These are phyloP conservation scores for Lodderomyces theae DNA, from an alignment of 1,139 yeast genomes.

Conservation along the genomic window DNA sequence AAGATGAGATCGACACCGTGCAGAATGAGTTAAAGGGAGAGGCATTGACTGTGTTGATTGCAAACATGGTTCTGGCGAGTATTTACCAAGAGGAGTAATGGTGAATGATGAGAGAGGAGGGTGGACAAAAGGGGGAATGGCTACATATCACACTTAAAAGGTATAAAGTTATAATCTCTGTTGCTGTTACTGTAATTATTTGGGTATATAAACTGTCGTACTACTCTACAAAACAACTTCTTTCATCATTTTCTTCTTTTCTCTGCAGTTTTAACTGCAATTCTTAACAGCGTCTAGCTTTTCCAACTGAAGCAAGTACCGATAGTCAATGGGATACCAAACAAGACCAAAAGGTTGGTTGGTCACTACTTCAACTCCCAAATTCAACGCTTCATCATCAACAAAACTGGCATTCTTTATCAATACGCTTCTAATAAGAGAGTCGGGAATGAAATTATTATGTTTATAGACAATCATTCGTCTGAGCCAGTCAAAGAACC, in stretches of 20 bases:
- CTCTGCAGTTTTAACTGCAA: neutral
- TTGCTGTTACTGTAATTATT: too few species aligned
- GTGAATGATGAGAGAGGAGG: neutral
- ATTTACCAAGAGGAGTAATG: neutral
- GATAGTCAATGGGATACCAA: neutral
- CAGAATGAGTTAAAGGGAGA: conserved; percentile 24
- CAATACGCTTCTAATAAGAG: neutral
- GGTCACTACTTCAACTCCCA: neutral
- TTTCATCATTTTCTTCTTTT: neutral
- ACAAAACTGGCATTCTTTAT: neutral
- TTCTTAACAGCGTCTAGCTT: neutral
- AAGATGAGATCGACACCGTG: conserved; percentile 21
- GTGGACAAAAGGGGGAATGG: too few species aligned
- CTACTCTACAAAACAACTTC: too few species aligned
- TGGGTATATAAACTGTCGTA: too few species aligned
- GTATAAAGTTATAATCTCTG: too few species aligned
- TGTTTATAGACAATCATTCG: neutral
- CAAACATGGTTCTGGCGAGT: conserved; percentile 14
- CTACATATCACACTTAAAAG: too few species aligned
- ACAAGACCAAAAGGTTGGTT: neutral
- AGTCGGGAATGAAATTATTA: neutral
- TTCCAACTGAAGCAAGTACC: neutral
- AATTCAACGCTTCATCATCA: neutral
- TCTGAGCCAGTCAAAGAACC: neutral
- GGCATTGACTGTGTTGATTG: conserved; percentile 27